Evolutionary conservation across 2,329 filamentous ascomycete genomes (phyloP).

Genomic region (Rhytidhysteron rufulum): DNA sequence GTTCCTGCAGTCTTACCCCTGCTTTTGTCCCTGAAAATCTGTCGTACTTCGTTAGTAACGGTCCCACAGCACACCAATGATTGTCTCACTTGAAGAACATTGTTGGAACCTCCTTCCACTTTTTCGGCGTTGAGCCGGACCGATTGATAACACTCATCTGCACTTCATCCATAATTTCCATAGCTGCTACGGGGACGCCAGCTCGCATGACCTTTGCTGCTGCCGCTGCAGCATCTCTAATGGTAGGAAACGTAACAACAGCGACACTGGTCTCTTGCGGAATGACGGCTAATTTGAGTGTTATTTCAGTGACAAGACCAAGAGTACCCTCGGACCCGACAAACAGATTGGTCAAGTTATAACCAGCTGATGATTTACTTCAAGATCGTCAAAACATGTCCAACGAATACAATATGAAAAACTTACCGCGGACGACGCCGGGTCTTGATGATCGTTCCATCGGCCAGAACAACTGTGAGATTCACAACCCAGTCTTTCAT

Average conservation of each 20-base stretch:
- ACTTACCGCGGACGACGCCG: conserved; percentile 62
- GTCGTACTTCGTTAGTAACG: conserved; percentile 18
- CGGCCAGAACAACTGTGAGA: conserved; percentile 73
- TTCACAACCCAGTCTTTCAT: conserved; percentile 90
- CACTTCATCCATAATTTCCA: conserved; percentile 87
- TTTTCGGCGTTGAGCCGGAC: conserved; percentile 64
- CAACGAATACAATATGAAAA: neutral
- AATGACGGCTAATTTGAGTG: conserved; percentile 72
- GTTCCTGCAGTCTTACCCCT: conserved; percentile 39
- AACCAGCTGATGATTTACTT: conserved; percentile 73
- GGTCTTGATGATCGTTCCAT: conserved; percentile 77
- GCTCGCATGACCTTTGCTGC: conserved; percentile 73
- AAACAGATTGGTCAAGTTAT: conserved; percentile 77
- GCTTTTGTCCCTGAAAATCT: conserved; percentile 71
- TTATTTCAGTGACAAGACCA: conserved; percentile 77
- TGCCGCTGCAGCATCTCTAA: conserved; percentile 70
- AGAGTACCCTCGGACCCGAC: conserved; percentile 79
- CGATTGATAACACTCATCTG: conserved; percentile 82
- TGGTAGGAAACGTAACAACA: conserved; percentile 73
- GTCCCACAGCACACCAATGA: conserved; percentile 1
- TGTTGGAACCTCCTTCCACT: conserved; percentile 73
- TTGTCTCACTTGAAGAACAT: conserved; percentile 70
- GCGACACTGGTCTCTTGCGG: conserved; percentile 74
- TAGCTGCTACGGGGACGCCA: conserved; percentile 68
- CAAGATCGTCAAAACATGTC: conserved; percentile 6